phyloP scores from a whole-genome alignment of 148 eudicot species.

The Rhododendron griersonianum region DNA sequence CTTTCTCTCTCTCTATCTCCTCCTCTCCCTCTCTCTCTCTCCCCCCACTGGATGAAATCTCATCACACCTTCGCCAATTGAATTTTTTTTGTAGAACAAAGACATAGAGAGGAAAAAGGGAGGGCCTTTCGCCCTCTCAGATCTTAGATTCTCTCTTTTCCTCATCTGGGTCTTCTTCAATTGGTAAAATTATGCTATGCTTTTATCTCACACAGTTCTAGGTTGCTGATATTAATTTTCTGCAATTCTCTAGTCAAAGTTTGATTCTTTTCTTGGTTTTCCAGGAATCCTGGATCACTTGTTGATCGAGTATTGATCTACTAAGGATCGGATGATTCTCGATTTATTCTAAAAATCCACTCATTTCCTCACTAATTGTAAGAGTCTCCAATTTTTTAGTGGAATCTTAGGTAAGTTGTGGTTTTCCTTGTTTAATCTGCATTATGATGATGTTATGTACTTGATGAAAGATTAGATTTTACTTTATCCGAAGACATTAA shows the following conservation, averaged over 20 bases:
- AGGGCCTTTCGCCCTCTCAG: conserved; percentile 62
- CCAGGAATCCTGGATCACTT: conserved; percentile 30
- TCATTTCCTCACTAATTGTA: conserved; percentile 24
- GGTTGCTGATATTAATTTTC: conserved; percentile 10
- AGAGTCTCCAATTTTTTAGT: conserved; percentile 18
- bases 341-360: conserved; percentile 27
- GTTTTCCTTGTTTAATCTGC: conserved; percentile 17
- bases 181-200: conserved; percentile 16
- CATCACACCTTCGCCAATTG: conserved; percentile 4
- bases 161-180: conserved; percentile 20
- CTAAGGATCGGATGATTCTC: conserved; percentile 49
- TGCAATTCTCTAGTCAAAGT: conserved; percentile 12
- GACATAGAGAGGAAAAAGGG: conserved; percentile 38
- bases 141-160: conserved; percentile 41
- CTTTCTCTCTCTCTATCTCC: conserved; percentile 25
- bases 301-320: conserved; percentile 39
- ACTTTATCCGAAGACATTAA: background rate
- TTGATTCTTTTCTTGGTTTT: conserved; percentile 13
- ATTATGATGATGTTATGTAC: conserved; percentile 19
- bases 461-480: background rate
- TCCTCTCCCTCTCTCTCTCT: conserved; percentile 6
- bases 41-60: conserved; percentile 11
- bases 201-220: conserved; percentile 2
- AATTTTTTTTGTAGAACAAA: conserved; percentile 11
- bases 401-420: conserved; percentile 11